Base-by-base conservation (phyloP, 345 rosid species). In the Brassica juncea region DNA sequence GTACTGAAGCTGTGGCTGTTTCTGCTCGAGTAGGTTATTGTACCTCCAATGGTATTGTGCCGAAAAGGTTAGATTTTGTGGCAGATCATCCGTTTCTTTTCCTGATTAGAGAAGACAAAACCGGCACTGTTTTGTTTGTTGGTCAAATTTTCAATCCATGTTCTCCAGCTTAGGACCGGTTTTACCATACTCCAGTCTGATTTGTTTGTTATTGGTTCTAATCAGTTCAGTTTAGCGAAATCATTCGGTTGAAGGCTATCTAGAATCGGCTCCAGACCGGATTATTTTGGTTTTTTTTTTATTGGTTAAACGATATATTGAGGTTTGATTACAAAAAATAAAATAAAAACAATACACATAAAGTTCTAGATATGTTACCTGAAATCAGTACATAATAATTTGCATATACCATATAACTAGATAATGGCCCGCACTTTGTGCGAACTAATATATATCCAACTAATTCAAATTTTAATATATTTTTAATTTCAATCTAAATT, bases 61-160 rank as follows among this genome's bases (percentile, higher is more conserved):
- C 32, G n/a, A 28, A 28, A 31, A 31, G 0, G 6, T 30, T 31
- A 30, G 19, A 62, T n/a, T 62, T 62, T 62, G 67, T 62, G 34
- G 81, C 77, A 0, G 71, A 71, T 65, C 81, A 54, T 78, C 77
- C 57, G 2, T 49, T 49, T 49, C 16, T n/a, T 49, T 49, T 49
- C 57, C 19, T 49, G 7, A 49, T 49, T 49, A 4, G 57, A 49
- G 57, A 49, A 12, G 54, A 47, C 54, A 47, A 11, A 11, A 11
- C 54, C 12, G 54, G 54, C 12, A 47, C 15, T 14, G 57, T 49
- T 49, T n/a, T 49, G 44, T 78, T 78, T 3, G 49, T 6, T 71
- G 77, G 81, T 32, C 70, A 70, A 2, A 34, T 70, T 10, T 27
- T 68, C 1, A 31, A 68, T 76, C 42, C 67, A 44, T 44, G 54